Percentiles rank a stretch among this genome's conserved stretches.
Evolutionary conservation across 176 grass and related monocot genomes (phyloP).

Genomic region (Triticum turgidum): DNA sequence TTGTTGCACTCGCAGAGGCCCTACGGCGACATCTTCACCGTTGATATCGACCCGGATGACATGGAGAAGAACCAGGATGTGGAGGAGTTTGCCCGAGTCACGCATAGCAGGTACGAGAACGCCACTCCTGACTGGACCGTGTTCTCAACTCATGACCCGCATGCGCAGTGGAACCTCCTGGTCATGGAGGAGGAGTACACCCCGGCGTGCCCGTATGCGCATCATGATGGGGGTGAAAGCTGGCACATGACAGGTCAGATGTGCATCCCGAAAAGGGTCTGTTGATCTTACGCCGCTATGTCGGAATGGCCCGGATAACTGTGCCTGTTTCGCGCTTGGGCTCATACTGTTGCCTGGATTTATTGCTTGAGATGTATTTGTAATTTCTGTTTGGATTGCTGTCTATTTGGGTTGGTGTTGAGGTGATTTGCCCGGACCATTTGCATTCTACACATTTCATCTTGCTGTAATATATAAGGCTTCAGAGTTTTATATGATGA

Average conservation of each 20-base stretch:
- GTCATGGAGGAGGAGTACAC: background rate
- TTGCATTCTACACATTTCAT: too few relatives aligned
- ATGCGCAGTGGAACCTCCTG: slow-evolving; percentile 23
- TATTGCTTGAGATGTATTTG: too few relatives aligned
- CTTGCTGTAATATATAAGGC: too few relatives aligned
- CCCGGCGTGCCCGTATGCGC: slow-evolving; percentile 13
- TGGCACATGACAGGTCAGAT: slow-evolving; percentile 40
- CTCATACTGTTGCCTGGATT: too few relatives aligned
- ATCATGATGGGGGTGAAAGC: slow-evolving; percentile 29
- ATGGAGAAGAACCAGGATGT: background rate
- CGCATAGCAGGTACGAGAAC: too few relatives aligned
- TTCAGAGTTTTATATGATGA: too few relatives aligned
- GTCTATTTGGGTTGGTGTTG: too few relatives aligned
- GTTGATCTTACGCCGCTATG: background rate
- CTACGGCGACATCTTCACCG: too few relatives aligned
- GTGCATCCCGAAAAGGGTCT: slow-evolving; percentile 8
- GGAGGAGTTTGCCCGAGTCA: too few relatives aligned
- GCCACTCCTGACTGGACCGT: slow-evolving; percentile 34
- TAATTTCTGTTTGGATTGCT: too few relatives aligned
- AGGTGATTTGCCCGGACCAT: too few relatives aligned
- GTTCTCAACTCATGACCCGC: slow-evolving; percentile 27
- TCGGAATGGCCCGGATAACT: too few relatives aligned
- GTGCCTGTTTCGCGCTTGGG: background rate
- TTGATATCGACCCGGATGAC: slow-evolving; percentile 22
- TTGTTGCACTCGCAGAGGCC: slow-evolving; percentile 11